Evolutionary conservation across 1,284 basidiomycete species (phyloP), one percentile per base, ranked within the genome.

Genomic region (Pisolithus thermaeus): DNA sequence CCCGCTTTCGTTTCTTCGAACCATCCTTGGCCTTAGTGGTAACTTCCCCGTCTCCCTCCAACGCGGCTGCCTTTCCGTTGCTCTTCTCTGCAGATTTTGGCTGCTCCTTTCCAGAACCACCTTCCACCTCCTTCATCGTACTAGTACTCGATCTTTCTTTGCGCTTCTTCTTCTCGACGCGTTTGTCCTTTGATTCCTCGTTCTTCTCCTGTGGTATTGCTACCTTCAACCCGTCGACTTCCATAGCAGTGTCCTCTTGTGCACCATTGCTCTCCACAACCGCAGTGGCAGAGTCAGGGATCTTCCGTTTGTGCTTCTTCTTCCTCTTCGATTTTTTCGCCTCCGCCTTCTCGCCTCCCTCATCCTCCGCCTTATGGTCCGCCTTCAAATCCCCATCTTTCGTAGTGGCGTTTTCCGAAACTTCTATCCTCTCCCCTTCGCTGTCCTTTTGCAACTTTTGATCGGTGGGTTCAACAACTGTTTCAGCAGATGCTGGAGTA

Each of bases 1-100:
- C 58, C 38, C 48, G 59, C 52, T 54, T 65, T 40, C 56, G 59
- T 41, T 68, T 63, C 49, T 56, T 64, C 20, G 53, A 53, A 49
- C 56, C 61, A 14, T 46, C 35, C 37, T 56, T 58, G 28, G 32
- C 50, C 14, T 53, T 37, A 6, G 12, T 12, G 5, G 37, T 32
- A 18, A 47, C 51, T 32, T 38, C 36, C 46, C 46, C 55, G 16
- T 14, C 4, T 11, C 46, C 28, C 18, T n/a, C 3, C 1, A 12
- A 32, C 11, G 7, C 4, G 14, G 47, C 12, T 28, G 48, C 50
- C 38, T 39, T 39, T 39, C 9, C 22, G n/a, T 39, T 7, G n/a
- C 22, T 6, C 18, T 20, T 20, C 6, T 20, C 3, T 18, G 16
- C 5, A 38, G 37, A 38, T 16, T 38, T 38, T 11, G 6, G 6